Base-by-base conservation (phyloP, 139 green algal genomes). In the Coelastrella sp. region DNA sequence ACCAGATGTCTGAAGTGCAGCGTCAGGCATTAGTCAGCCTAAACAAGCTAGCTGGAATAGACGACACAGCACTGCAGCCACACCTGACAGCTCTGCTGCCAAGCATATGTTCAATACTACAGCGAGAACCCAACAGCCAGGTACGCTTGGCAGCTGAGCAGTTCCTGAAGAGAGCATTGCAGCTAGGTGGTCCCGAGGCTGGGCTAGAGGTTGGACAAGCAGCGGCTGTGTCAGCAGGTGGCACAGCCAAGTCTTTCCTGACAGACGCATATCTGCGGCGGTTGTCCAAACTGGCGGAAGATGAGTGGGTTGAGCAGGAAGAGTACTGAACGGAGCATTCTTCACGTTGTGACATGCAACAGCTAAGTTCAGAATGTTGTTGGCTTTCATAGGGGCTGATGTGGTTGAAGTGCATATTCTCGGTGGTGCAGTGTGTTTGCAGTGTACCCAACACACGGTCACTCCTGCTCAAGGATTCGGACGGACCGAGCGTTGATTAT, bases 1-100 rank as follows among this genome's bases (percentile, higher is more conserved):
- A 98, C 88, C 96, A 98, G 90, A 73, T 87, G 60, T 90, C 77
- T 14, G 96, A 97, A 66, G 93, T 97, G 71, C 92, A 97, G 80
- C 95, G 95, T 10, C 92, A 94, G 57, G 92, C 92, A 56, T 80
- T 98, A 92, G 87, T 95, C 81, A 94, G 95, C 22, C 83, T 96
- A 68, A 83, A 93, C 13, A 87, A 78, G 17, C 83, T 98, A 17
- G 92, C 92, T 17, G 86, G 68, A 0, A 75, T 83, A 22, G 61
- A 73, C 32, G 56, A 66, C 20, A 56, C 71, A 3, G 87, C 89
- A 19, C 88, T 97, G 93, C 87, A 93, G n/a, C 93, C 94, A 16
- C 92, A 96, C 84, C 91, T 95, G 64, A 59, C 91, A n/a, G 87
- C 92, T 13, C 80, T 97, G 66, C 81, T 98, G 84, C 95, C 96